phyloP scores from a whole-genome alignment of 2,329 filamentous ascomycete genomes.

The Ophiocordyceps camponoti-rufipedis region DNA sequence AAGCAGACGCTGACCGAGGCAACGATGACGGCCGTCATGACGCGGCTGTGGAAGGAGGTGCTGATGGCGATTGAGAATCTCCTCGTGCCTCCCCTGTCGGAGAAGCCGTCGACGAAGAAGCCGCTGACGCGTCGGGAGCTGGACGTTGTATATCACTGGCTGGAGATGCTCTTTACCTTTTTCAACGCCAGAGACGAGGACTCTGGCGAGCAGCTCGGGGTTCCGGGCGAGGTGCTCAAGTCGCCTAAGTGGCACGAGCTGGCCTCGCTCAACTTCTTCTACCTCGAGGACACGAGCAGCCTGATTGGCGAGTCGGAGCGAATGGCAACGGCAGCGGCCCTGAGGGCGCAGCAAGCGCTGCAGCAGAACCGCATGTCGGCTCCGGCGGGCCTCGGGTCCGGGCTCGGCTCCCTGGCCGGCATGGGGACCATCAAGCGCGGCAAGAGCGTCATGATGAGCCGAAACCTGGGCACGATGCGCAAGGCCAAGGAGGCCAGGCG shows the following conservation, averaged over 20 bases:
- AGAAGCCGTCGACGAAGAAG: slow-evolving; percentile 78
- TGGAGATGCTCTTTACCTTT: slow-evolving; percentile 78
- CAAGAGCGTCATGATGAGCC: slow-evolving; percentile 79
- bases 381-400: slow-evolving; percentile 32
- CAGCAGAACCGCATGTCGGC: slow-evolving; percentile 50
- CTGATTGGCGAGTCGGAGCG: slow-evolving; percentile 89
- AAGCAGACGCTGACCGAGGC: slow-evolving; percentile 86
- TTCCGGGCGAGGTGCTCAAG: slow-evolving; percentile 80
- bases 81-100: slow-evolving; percentile 81
- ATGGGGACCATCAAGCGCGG: slow-evolving; percentile 48
- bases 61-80: slow-evolving; percentile 78
- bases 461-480: slow-evolving; percentile 90
- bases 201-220: slow-evolving; percentile 62
- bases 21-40: slow-evolving; percentile 99
- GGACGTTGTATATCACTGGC: slow-evolving; percentile 89
- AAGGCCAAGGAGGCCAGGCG: slow-evolving; percentile 92
- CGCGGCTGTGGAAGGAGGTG: slow-evolving; percentile 92
- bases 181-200: slow-evolving; percentile 87
- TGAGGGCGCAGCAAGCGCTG: slow-evolving; percentile 53
- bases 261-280: slow-evolving; percentile 94
- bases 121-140: slow-evolving; percentile 74
- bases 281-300: slow-evolving; percentile 81
- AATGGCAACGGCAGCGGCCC: slow-evolving; percentile 77
- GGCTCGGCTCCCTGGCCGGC: slow-evolving; percentile 43
- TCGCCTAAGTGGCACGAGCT: slow-evolving; percentile 97